phyloP scores from a whole-genome alignment of 2,329 filamentous ascomycete genomes.

The Nothomitra cinnamomea region DNA sequence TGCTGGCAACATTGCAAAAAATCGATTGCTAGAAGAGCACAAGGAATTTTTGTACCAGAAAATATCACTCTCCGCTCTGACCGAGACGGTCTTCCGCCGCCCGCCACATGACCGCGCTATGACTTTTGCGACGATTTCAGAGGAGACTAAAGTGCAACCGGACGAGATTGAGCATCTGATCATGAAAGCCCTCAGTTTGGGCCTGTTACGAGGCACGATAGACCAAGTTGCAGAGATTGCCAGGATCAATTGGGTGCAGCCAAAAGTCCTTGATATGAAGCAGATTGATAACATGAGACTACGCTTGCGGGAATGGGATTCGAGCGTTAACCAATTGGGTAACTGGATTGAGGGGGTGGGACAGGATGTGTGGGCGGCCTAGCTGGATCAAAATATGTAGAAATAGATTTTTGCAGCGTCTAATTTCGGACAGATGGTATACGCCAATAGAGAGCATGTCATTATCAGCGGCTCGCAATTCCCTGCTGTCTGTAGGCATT shows the following conservation, averaged over 20 bases:
- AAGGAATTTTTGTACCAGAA: constrained; percentile 82
- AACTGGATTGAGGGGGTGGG: constrained; percentile 94
- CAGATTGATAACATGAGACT: constrained; percentile 88
- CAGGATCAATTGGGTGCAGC: constrained; percentile 96
- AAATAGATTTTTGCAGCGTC: no score
- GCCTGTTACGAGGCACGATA: constrained; percentile 77
- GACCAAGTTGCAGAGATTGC: constrained; percentile 92
- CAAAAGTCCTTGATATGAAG: constrained; percentile 88
- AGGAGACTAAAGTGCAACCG: constrained; percentile 79
- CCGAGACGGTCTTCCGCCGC: constrained; percentile 88
- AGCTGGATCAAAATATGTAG: constrained; percentile 10
- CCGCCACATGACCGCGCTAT: constrained; percentile 91
- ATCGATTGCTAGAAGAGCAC: constrained; percentile 64
- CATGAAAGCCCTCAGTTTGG: constrained; percentile 96
- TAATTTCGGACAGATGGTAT: no score
- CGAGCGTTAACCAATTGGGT: constrained; percentile 85
- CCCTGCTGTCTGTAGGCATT: no score
- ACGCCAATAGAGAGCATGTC: no score
- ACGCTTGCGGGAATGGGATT: constrained; percentile 84
- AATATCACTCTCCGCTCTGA: constrained; percentile 90
- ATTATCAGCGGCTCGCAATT: no score
- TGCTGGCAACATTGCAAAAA: constrained; percentile 62
- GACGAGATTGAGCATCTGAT: constrained; percentile 95
- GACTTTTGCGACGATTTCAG: constrained; percentile 73
- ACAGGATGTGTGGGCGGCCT: constrained; percentile 90